Evolutionary conservation across 116 monocot species (phyloP), one percentile per base, ranked within the genome.

Genomic region (Cymodocea nodosa): DNA sequence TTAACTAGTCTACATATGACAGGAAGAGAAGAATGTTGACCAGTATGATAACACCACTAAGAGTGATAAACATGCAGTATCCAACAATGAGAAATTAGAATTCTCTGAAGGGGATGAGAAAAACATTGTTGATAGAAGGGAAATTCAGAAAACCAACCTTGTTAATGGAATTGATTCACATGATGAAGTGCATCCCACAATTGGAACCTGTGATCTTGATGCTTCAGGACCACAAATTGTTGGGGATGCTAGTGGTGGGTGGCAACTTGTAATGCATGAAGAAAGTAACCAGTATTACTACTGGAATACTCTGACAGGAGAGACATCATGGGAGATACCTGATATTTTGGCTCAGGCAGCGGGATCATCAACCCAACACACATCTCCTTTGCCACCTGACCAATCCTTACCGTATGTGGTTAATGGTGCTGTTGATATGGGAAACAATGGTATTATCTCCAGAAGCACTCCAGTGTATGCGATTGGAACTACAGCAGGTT

Each of bases 251-350:
- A 53, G 69, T 81, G 83, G 71, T 68, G 76, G 67, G 18, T 97
- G 97, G 97, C 91, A 97, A 71, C 23, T 83, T 59, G 81, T 88
- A 23, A 68, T 91, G 78, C 80, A 91, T 81, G 91, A 80, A 39
- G 76, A 88, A 73, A 97, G 82, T 58, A 84, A 84, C 70, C 79
- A 70, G 39, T 88, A 80, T 70, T 97, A 97, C 72, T 97, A 85
- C 51, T 97, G 97, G 97, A 97, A 97, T 70, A 88, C 82, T 18
- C 52, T 78, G 65, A 97, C 97, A 16, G 97, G 97, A 19, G 91
- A 97, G 73, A 97, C 97, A 64, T 91, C 91, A 37, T 97, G 97
- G 97, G 91, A 85, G 35, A 68, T 88, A 9, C 97, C 97, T 56
- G 50, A 62, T 67, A 67, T 16, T 50, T 30, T 89, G 59, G 40